Conservation (phyloP, 108 stramenopile species). For the Schizochytrium sp. region DNA sequence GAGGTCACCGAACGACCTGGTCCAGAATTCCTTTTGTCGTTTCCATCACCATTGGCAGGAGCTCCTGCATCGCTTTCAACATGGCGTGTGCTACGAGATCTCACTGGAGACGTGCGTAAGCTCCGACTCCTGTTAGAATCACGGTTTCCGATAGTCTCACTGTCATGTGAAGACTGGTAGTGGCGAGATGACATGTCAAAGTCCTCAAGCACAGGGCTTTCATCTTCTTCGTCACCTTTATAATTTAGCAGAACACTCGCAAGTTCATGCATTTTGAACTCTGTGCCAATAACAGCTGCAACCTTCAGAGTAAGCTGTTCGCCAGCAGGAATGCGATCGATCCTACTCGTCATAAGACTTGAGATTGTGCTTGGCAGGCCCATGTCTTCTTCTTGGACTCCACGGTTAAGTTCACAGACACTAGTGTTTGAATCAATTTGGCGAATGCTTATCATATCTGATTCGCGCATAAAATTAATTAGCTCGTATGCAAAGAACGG, state of each 20-base stretch:
- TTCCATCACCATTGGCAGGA: too few relatives aligned
- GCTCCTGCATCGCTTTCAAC: too few relatives aligned
- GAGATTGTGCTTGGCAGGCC: slow-evolving; percentile 42
- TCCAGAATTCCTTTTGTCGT: too few relatives aligned
- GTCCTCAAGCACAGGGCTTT: slow-evolving; percentile 23
- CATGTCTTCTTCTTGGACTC: background rate
- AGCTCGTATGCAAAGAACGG: slow-evolving; percentile 55
- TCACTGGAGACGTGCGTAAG: too few relatives aligned
- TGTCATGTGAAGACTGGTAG: too few relatives aligned
- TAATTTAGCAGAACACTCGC: slow-evolving; percentile 30
- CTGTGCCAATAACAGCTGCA: slow-evolving; percentile 20
- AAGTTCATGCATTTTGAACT: slow-evolving; percentile 28
- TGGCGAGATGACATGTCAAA: background rate
- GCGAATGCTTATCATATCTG: background rate
- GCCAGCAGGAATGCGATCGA: slow-evolving; percentile 13
- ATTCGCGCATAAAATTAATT: background rate
- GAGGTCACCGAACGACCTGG: too few relatives aligned
- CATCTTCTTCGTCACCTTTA: slow-evolving; percentile 36
- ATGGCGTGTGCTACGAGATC: too few relatives aligned
- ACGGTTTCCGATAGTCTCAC: too few relatives aligned
- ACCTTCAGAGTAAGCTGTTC: slow-evolving; percentile 59
- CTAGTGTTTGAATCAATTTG: background rate
- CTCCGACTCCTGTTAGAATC: too few relatives aligned
- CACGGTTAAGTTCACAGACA: slow-evolving; percentile 1
- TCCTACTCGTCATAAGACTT: slow-evolving; percentile 45